A percentile compares a stretch with the other conserved stretches of the same genome.
Conservation (phyloP, 2,329 filamentous ascomycete species). For the Thielaviopsis euricoi region DNA sequence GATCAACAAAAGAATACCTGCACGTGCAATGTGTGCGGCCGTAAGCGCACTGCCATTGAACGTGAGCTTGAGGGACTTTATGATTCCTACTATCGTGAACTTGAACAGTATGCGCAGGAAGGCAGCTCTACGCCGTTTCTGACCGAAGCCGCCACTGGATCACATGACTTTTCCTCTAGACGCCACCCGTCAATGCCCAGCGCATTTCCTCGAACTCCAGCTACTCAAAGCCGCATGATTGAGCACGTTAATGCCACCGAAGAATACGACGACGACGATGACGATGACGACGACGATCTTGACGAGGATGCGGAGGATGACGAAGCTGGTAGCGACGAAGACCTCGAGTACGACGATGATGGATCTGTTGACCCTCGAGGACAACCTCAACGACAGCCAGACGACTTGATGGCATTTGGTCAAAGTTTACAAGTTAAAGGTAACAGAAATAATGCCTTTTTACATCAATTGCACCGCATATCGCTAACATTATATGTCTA, state of each 20-base stretch:
- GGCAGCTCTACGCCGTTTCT: conserved; percentile 9
- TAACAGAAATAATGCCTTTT: conserved; percentile 22
- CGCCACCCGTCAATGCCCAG: conserved; percentile 40
- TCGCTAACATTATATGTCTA: conserved; percentile 22
- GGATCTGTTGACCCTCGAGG: conserved; percentile 37
- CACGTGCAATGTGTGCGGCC: conserved; percentile 91
- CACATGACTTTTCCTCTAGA: conserved; percentile 45
- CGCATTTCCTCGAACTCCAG: conserved; percentile 47
- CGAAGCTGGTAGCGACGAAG: conserved; percentile 34
- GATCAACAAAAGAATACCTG: conserved; percentile 99
- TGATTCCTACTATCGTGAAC: conserved; percentile 94
- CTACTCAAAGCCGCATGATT: conserved; percentile 59
- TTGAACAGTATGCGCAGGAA: conserved; percentile 83
- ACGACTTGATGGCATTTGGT: conserved; percentile 93
- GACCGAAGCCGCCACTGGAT: conserved; percentile 14
- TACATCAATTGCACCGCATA: conserved; percentile 12
- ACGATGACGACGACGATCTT: conserved; percentile 38
- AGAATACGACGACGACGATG: conserved; percentile 37
- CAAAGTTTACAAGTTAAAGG: conserved; percentile 90
- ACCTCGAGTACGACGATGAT: conserved; percentile 47
- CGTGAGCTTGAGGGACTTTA: conserved; percentile 95
- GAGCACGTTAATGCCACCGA: conserved; percentile 41
- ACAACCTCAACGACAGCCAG: conserved; percentile 42
- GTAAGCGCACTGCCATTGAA: conserved; percentile 92
- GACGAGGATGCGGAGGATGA: conserved; percentile 34